These are phyloP conservation scores for Termitomyces sp. DNA, from an alignment of 768 basidiomycete species.

Conservation along the genomic window DNA sequence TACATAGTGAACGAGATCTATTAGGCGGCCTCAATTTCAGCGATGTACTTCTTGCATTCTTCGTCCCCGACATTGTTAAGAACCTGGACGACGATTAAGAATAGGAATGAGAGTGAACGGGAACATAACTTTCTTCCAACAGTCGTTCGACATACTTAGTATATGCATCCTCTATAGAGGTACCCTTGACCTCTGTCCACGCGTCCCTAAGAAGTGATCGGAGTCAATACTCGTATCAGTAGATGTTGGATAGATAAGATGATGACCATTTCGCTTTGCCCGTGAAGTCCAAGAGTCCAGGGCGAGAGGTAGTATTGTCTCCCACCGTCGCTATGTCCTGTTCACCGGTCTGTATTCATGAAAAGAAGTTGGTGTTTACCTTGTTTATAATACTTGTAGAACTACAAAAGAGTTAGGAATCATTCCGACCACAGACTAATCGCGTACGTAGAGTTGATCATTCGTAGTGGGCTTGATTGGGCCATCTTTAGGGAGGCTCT, in stretches of 20 bases:
- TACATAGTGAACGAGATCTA: neutral
- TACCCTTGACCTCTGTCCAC: constrained; percentile 73
- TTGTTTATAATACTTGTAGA: constrained; percentile 94
- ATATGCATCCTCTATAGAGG: constrained; percentile 65
- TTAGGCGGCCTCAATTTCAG: constrained; percentile 53
- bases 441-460: constrained; percentile 76
- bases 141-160: constrained; percentile 73
- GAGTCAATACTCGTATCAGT: neutral
- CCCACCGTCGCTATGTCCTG: constrained; percentile 56
- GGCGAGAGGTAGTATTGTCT: constrained; percentile 56
- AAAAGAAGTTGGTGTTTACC: constrained; percentile 33
- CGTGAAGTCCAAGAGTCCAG: constrained; percentile 78
- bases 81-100: constrained; percentile 33
- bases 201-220: constrained; percentile 60
- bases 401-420: constrained; percentile 40
- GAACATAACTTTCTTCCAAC: constrained; percentile 42
- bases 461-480: constrained; percentile 68
- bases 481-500: constrained; percentile 70
- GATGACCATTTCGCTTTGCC: constrained; percentile 87
- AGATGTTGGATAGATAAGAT: constrained; percentile 5
- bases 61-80: constrained; percentile 47
- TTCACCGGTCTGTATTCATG: neutral
- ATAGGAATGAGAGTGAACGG: neutral
- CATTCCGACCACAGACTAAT: constrained; percentile 5
- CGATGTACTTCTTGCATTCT: constrained; percentile 48